Conservation (phyloP, 139 green algal genomes). For the Coelastrella sp. region DNA sequence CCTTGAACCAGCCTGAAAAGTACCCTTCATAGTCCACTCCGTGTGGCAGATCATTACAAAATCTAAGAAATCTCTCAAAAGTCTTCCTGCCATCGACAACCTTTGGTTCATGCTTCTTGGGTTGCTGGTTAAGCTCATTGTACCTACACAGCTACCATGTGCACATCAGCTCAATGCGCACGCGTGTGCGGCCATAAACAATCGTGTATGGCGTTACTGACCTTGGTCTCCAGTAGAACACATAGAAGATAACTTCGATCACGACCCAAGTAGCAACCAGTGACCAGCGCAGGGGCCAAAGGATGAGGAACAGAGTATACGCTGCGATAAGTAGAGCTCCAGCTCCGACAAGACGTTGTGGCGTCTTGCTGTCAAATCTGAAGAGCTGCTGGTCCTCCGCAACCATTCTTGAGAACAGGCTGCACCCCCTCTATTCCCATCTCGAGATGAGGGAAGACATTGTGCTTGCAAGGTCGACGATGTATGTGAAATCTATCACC, state of each 20-base stretch:
- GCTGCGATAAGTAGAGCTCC: conserved; percentile 15
- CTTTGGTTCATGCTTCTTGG: conserved; percentile 17
- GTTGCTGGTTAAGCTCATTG: conserved; percentile 36
- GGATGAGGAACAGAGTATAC: conserved; percentile 31
- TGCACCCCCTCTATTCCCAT: no score
- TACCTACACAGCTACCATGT: neutral
- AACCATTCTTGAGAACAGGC: neutral
- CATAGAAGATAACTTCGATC: conserved; percentile 39
- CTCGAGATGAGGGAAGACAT: no score
- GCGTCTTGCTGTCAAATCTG: conserved; percentile 26
- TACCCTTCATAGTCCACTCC: conserved; percentile 47
- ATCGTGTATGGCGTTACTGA: no score
- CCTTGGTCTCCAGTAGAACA: conserved; percentile 44
- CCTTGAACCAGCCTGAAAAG: conserved; percentile 50
- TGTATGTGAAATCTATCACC: no score
- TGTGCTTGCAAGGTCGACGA: no score
- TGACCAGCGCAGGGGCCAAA: conserved; percentile 40
- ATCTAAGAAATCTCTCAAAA: conserved; percentile 39
- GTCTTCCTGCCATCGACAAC: conserved; percentile 20
- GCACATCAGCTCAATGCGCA: neutral
- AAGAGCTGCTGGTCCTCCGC: conserved; percentile 4
- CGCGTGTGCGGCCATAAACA: neutral
- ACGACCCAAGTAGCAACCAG: conserved; percentile 19
- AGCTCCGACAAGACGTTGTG: conserved; percentile 36
- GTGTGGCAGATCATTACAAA: conserved; percentile 37